Percentiles rank a stretch among this genome's conserved stretches.
phyloP scores from a whole-genome alignment of 257 asterid species.

The Petunia axillaris region DNA sequence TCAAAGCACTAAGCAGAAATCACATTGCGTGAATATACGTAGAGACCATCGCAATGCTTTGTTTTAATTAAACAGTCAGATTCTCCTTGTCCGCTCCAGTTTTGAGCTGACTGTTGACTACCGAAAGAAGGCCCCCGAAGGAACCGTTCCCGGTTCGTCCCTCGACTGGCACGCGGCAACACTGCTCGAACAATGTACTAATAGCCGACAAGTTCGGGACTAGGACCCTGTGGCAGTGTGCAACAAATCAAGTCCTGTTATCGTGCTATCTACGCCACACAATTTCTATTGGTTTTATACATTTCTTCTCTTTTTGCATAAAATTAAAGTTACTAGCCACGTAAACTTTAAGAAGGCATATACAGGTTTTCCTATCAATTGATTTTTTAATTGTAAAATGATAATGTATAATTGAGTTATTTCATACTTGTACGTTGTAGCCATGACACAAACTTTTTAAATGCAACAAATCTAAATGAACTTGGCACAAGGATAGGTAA shows the following conservation, averaged over 20 bases:
- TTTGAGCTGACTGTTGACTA: constrained; percentile 20
- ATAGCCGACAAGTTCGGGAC: neutral
- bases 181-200: neutral
- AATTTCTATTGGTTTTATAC: neutral
- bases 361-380: neutral
- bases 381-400: neutral
- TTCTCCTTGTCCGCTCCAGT: constrained; percentile 56
- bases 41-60: constrained; percentile 15
- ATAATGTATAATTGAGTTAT: too few relatives aligned
- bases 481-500: too few relatives aligned
- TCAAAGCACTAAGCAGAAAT: constrained; percentile 67
- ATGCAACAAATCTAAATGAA: too few relatives aligned
- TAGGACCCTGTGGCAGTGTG: neutral
- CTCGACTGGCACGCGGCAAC: constrained; percentile 8
- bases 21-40: constrained; percentile 69
- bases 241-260: neutral
- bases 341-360: too few relatives aligned
- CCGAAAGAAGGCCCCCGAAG: constrained; percentile 25
- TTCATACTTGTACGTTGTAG: neutral
- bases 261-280: neutral
- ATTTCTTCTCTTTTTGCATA: neutral
- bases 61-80: constrained; percentile 28
- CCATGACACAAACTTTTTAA: too few relatives aligned
- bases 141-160: constrained; percentile 18
- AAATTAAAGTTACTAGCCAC: neutral